Base-by-base conservation (phyloP, 179 eudicot genomes). In the Camellia oleifera region DNA sequence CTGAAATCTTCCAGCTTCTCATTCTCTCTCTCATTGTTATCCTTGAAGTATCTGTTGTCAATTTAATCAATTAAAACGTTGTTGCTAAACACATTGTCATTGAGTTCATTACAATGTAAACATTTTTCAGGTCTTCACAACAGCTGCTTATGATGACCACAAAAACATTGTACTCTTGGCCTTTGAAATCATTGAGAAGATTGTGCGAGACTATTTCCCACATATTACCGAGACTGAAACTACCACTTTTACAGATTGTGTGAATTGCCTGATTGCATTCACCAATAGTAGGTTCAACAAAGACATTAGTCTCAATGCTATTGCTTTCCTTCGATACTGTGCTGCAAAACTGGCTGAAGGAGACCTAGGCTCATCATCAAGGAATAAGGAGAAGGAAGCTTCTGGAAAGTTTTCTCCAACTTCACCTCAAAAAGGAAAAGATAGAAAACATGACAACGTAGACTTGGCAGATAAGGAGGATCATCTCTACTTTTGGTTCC, bases 71-170 rank as follows among this genome's bases (percentile, higher is more conserved):
- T 52, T 77, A 20, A 26, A 62, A 76, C 70, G 6, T 46, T 20
- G 5, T 67, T 68, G 26, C 68, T 75, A 15, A 56, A 20, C 45
- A 8, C 52, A n/a, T 40, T 17, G 73, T 45, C 57, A 67, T 46
- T 5, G 40, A 14, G 48, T 60, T 75, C 44, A 14, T 75, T 68
- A 15, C 48, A 78, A 17, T 58, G 58, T 46, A 18, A 44, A 72
- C 56, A 53, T 65, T 82, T 82, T 78, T 71, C 93, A 96, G 99
- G 99, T 96, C 77, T 97, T 94, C 81, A 92, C 98, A 40, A 91
- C 99, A 56, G 99, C 99, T 20, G 99, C 99, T 79, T 94, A 93
- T 87, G 99, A 96, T 85, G 98, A 96, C 80, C 98, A 92, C 89
- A 96, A 96, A 85, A 96, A 91, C 85, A 94, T 94, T 81, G 98